Evolutionary conservation across 495 filamentous ascomycete species (phyloP), one percentile per base, ranked within the genome.

Genomic region (Cetradonia linearis): DNA sequence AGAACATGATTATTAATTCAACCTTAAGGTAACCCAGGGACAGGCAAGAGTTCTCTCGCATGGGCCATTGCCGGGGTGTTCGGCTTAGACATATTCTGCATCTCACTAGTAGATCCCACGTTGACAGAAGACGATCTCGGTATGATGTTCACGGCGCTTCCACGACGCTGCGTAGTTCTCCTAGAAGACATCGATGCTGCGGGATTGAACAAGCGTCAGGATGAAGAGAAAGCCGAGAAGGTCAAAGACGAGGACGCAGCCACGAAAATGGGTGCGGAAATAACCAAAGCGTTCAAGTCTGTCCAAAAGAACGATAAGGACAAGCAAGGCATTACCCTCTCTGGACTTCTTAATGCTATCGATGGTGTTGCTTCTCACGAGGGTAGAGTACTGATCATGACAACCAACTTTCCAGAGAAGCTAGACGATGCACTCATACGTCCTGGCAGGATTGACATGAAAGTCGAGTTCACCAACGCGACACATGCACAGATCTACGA

Each of bases 331-430:
- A 83, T 91, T 47, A 84, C 86, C 0, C 75, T 92, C 9, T 90
- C 87, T 0, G 87, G 86, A 0, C 76, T 94, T 0, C 76, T 94
- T n/a, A 93, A 94, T 69, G 82, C 80, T 49, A 86, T 94, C 61
- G 89, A 94, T 65, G 88, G 89, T 31, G 88, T 91, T 0, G 85
- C 86, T 8, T 85, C 84, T 2, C 85, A 90, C 58, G 88, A 92
- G 72, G 89, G 88, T 30, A 80, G 86, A 31, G 79, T 92, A 10
- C 77, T 93, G 9, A 82, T 93, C 71, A 89, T 93, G 84, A 93
- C 89, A 0, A 91, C 86, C 27, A 94, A 94, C 70, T 78, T 84
- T 58, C 84, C 83, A 1, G 85, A 91, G 62, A 76, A 78, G 20
- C 77, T 94, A 3, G 88, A 93, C 68, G 74, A 80, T 3, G 89